Base-by-base conservation (phyloP, 441 rosid species). In the Iberis amara region DNA sequence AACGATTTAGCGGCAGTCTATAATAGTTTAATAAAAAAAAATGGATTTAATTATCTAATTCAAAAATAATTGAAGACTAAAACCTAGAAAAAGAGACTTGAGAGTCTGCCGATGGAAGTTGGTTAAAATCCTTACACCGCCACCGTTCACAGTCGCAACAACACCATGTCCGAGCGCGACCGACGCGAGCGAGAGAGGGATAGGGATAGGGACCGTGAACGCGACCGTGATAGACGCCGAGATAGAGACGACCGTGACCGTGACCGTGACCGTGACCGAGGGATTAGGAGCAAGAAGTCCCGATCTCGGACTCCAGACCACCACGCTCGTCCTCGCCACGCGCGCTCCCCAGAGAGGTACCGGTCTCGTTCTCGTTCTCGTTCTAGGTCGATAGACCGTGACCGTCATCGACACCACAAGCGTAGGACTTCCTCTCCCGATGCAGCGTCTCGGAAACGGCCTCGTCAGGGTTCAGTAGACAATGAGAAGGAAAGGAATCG, bases 391-490 rank as follows among this genome's bases (percentile, higher is more conserved):
- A 79, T 75, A 11, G 89, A 80, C 61, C 73, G 78, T 23, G 66
- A 83, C 55, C 84, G 78, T 55, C 78, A 83, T n/a, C 73, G 79
- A 24, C 73, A 68, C 66, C 72, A 79, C 37, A 77, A 76, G 57
- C 78, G 73, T 31, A 73, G 79, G 31, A 81, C 84, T 7, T 83
- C 87, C 0, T 75, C 98, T 1, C 79, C 76, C 1, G 85, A 83
- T 38, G 39, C 63, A 5, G 70, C 88, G 12, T 74, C 85, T 3
- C 66, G 87, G 47, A 91, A 91, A 70, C 81, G 94, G 2, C 73
- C 78, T 48, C 83, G 91, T 8, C 80, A 63, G 21, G 79, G 67
- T 40, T 58, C 69, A 30, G 86, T 69, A 7, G 80, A 75, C 30
- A 57, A 70, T 7, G 89, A 79, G 12, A 69, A 61, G 11, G 81